Evolutionary conservation across 768 basidiomycete species (phyloP), one percentile per base, ranked within the genome.

Genomic region (Boletus subcaerulescens): DNA sequence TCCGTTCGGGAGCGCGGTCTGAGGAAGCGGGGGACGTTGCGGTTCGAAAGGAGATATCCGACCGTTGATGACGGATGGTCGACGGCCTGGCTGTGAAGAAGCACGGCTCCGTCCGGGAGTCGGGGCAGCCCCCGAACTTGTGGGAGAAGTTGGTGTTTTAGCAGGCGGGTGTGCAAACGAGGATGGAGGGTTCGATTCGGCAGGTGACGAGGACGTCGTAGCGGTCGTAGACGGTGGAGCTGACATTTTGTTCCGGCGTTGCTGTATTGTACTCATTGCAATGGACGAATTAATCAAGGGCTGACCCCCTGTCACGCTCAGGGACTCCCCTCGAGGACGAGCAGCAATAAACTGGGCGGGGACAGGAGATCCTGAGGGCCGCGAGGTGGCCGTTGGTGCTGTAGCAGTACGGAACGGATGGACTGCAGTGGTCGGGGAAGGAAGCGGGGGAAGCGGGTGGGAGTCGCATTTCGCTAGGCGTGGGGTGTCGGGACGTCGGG

Each of bases 11-110:
- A 77, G 68, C 43, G 69, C 65, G 18, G 74, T 58, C 5, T 65
- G 67, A 45, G 85, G 83, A 26, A 81, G 73, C 18, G 82, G 85
- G 13, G 81, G 85, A 45, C 71, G 76, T 39, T 75, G 76, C 45
- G 55, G 58, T 60, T 81, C 85, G 49, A 73, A 74, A 50, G 76
- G 84, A 40, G 80, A 83, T 58, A 75, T 74, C 45, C 79, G 74
- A 46, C 80, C 78, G 58, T 79, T 76, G 35, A 76, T 68, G 31
- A 83, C 57, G 14, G 86, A 82, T 24, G 88, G 87, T 52, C 87
- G 76, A 53, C 87, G 80, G 26, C 84, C 86, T 41, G 91, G 89
- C 59, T 92, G 91, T 38, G 91, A 91, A 13, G 81, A 82, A 35
- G 91, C 87, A 45, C 91, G 81, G 53, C 65, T 78, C 54, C 91